Evolutionary conservation across 331 rosid genomes (phyloP), one percentile per base, ranked within the genome.

Genomic region (Quercus tomentella): DNA sequence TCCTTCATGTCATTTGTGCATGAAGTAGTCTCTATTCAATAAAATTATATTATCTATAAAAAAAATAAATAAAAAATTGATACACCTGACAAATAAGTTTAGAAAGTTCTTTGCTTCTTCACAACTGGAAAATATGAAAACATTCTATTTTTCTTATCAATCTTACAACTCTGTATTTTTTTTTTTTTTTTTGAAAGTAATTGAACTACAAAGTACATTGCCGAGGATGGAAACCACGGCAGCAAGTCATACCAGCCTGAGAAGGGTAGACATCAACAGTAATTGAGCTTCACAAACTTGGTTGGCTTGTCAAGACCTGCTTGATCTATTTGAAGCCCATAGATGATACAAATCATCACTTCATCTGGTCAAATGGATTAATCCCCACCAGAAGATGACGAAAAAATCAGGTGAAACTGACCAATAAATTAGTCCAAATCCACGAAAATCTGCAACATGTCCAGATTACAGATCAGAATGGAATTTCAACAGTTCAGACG

Each of bases 401-500:
- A 49, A 16, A 41, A 21, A 72, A 61, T 79, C 82, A 9, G 77
- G 26, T 22, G 66, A 73, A 70, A 63, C 73, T 73, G 56, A 60
- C 82, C 83, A 74, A 57, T 23, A 7, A 72, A 70, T 77, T 82
- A 90, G 62, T 88, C 91, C 87, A 89, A 41, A 87, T 87, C 91
- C 80, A 92, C 97, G 74, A 86, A 91, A 87, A 94, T 94, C 98
- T 94, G 97, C 89, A 85, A 74, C 51, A 77, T 54, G 63, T 82
- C 33, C 6, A 52, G 78, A 76, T 60, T 35, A 20, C 18, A 70
- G 23, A 71, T 72, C 73, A 84, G 82, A 80, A 82, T 23, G 79
- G 45, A 60, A 20, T 23, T 49, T 62, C 79, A 75, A 56, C 70
- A 70, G 73, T 30, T 76, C 30, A n/a, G 25, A 78, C 18, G 60